A percentile compares a stretch with the other conserved stretches of the same genome.
Evolutionary conservation across 208 protist species (phyloP).

Genomic region (Leishmania martiniquensis): DNA sequence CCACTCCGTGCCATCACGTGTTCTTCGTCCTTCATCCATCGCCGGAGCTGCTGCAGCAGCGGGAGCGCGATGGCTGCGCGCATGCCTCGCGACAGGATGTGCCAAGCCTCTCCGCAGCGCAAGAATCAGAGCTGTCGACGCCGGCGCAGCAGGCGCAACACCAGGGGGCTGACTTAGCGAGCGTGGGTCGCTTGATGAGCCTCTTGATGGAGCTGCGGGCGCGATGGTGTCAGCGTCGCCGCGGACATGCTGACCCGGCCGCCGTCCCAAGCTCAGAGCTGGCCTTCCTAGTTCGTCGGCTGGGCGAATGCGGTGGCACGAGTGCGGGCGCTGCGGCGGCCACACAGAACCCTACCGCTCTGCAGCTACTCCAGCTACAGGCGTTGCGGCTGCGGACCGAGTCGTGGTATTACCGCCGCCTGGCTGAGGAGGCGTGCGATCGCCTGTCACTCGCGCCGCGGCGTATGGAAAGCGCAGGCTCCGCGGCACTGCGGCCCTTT

Average conservation of each 20-base stretch:
- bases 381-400: slow-evolving; percentile 69
- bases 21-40: slow-evolving; percentile 50
- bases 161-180: slow-evolving; percentile 48
- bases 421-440: slow-evolving; percentile 50
- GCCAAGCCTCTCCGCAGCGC: slow-evolving; percentile 2
- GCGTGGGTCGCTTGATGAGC: slow-evolving; percentile 49
- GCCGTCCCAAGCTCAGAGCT: slow-evolving; percentile 35
- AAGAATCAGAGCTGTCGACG: slow-evolving; percentile 17
- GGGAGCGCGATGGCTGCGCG: background rate
- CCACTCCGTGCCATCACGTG: slow-evolving; percentile 50
- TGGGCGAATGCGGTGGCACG: slow-evolving; percentile 23
- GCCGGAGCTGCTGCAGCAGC: slow-evolving; percentile 5
- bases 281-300: slow-evolving; percentile 31
- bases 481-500: background rate
- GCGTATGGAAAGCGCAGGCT: background rate
- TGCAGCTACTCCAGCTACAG: slow-evolving; percentile 71
- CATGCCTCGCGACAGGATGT: background rate
- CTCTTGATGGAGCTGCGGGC: slow-evolving; percentile 40
- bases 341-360: slow-evolving; percentile 32
- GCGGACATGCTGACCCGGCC: background rate
- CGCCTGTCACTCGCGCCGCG: slow-evolving; percentile 5
- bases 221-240: background rate
- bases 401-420: slow-evolving; percentile 53
- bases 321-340: background rate
- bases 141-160: slow-evolving; percentile 22